phyloP scores from a whole-genome alignment of 257 asterid species.

The Capsicum rhomboideum region DNA sequence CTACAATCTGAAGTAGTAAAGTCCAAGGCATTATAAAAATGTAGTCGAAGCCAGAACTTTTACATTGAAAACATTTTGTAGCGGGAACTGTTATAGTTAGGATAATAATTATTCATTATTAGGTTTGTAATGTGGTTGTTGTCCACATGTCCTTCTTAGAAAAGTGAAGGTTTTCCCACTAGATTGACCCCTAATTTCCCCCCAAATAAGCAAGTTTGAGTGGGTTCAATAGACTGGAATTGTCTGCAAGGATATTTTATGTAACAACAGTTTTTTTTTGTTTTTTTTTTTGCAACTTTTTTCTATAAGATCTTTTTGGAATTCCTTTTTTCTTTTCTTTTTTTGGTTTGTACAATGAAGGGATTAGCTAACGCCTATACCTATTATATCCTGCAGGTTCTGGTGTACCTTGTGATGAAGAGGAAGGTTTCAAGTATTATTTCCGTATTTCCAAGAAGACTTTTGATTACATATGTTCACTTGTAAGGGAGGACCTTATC shows the following conservation, averaged over 20 bases:
- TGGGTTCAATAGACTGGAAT: not conserved
- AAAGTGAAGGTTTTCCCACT: not conserved
- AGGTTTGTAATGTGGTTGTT: not conserved
- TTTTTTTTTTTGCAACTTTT: not conserved
- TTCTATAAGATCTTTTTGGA: not conserved
- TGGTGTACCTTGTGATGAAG: conserved; percentile 51
- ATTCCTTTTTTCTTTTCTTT: not conserved
- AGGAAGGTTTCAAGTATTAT: conserved; percentile 74
- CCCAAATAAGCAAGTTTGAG: not conserved
- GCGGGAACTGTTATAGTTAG: not conserved
- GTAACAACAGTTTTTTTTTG: not conserved
- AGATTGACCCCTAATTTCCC: not conserved
- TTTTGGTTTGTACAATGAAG: not conserved
- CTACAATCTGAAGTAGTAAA: not conserved
- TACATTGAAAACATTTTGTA: not conserved
- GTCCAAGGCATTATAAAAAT: not conserved
- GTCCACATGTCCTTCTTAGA: not conserved
- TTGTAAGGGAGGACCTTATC: conserved; percentile 87
- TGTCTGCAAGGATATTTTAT: not conserved
- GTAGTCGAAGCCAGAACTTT: not conserved
- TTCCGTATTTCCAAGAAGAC: conserved; percentile 77
- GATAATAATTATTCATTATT: not conserved
- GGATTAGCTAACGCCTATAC: not conserved
- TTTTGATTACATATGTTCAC: conserved; percentile 79
- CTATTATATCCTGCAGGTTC: conserved; percentile 27